These are phyloP conservation scores for Fusarium bactridioides DNA, from an alignment of 2,329 filamentous ascomycete species.

Conservation along the genomic window DNA sequence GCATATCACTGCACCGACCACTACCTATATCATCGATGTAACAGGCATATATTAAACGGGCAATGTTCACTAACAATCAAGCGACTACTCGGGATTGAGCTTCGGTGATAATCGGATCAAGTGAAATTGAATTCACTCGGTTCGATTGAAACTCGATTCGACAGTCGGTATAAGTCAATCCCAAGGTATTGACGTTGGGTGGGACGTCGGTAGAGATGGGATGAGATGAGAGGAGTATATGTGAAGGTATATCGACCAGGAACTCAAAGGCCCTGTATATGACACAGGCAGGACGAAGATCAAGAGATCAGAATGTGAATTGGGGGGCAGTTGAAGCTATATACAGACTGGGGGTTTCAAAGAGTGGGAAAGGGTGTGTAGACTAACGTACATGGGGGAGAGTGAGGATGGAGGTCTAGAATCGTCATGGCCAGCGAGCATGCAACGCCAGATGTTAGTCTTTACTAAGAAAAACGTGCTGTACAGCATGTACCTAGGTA, in stretches of 20 bases:
- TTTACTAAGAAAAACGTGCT: neutral
- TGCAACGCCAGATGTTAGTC: slow-evolving; percentile 22
- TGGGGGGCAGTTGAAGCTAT: slow-evolving; percentile 41
- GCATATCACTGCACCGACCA: neutral
- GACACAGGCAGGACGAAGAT: slow-evolving; percentile 31
- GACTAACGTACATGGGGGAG: neutral
- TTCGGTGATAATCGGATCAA: neutral
- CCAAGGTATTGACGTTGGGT: slow-evolving; percentile 7
- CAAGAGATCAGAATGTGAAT: slow-evolving; percentile 8
- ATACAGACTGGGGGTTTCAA: slow-evolving; percentile 40
- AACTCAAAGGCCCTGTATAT: slow-evolving; percentile 37
- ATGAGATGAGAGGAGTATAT: neutral
- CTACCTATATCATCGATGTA: slow-evolving; percentile 1
- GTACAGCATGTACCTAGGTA: neutral
- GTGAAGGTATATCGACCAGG: slow-evolving; percentile 33
- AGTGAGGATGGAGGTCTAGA: slow-evolving; percentile 1
- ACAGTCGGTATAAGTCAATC: neutral
- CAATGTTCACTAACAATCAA: slow-evolving; percentile 31
- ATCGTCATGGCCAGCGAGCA: slow-evolving; percentile 27
- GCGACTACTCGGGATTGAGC: slow-evolving; percentile 11
- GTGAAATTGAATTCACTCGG: slow-evolving; percentile 3
- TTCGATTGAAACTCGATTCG: neutral
- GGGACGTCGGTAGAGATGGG: slow-evolving; percentile 3
- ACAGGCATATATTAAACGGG: neutral
- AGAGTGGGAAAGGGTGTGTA: slow-evolving; percentile 24